Evolutionary conservation across 1,284 basidiomycete species (phyloP).

Genomic region (Hymenochaete sp.): DNA sequence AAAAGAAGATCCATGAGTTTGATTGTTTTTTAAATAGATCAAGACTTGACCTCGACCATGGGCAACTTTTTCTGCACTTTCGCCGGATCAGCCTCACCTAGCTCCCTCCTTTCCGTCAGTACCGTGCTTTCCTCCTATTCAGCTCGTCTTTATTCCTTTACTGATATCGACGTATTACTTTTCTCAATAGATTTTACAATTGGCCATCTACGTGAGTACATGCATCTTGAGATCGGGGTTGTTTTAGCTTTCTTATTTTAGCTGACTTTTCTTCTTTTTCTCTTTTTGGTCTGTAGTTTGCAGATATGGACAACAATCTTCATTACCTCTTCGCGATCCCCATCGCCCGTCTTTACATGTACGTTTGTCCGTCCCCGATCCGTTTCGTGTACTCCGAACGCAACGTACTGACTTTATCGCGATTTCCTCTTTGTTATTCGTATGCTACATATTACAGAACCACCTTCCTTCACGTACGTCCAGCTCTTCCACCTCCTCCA

Average conservation of each 20-base stretch:
- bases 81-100: slow-evolving; percentile 8
- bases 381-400: no score
- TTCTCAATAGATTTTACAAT: no score
- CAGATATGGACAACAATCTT: slow-evolving; percentile 1
- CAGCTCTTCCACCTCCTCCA: no score
- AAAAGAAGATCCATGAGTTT: no score
- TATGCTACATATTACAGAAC: no score
- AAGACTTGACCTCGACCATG: slow-evolving; percentile 10
- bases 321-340: slow-evolving; percentile 15
- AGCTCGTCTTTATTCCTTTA: no score
- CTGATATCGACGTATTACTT: no score
- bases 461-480: no score
- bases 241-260: neutral
- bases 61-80: slow-evolving; percentile 6
- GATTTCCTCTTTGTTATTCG: no score
- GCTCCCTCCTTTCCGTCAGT: slow-evolving; percentile 11
- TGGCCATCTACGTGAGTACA: neutral
- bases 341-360: slow-evolving; percentile 11
- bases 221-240: neutral
- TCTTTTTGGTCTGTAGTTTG: slow-evolving; percentile 7
- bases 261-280: slow-evolving; percentile 7
- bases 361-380: neutral
- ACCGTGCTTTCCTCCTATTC: neutral
- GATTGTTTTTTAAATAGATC: no score
- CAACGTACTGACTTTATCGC: no score